Evolutionary conservation across 495 filamentous ascomycete genomes (phyloP), one percentile per base, ranked within the genome.

Genomic region (Echria macrotheca): DNA sequence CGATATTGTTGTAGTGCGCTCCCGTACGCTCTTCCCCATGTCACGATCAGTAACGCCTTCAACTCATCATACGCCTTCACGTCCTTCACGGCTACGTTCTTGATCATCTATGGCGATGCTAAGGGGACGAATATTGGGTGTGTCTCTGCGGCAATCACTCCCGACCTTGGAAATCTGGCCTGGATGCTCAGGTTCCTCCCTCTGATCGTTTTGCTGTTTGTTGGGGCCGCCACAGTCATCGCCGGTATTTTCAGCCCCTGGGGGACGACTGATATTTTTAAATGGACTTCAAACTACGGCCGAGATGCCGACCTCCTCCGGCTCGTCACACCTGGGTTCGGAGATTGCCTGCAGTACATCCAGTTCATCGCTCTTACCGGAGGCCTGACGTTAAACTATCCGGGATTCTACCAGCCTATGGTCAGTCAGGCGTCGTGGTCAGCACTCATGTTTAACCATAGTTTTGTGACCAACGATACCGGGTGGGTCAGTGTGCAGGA

Each of bases 281-380:
- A 84, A 46, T 98, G 91, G 87, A 90, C 87, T 17, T 95, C 87
- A 62, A 97, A 97, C 60, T 96, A 91, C 63, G 94, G 93, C 23
- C 82, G 91, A 56, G 94, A 98, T 54, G 85, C 87, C 36, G 93
- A 98, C 64, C 74, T 96, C 48, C 73, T 98, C 32, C 85, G 93
- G 24, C 71, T 97, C 26, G 89, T 98, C 17, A 98, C 93, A 6
- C 93, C 93, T 11, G 93, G 93, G 0, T 98, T 98, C 63, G 90
- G 88, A 9, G 93, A 98, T 56, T 98, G 93, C 64, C 79, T 98
- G 24, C 91, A 98, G 67, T 98, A 97, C 61, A 84, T 98, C 24
- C 93, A 98, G 60, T 97, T 94, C 54, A 77, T 91, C 40, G 86
- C 91, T 15, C 74, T 98, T 26, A 89, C 91, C 0, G 94, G 94